A percentile compares a stretch with the other conserved stretches of the same genome.
These are phyloP conservation scores for Waltiozyma sp. DNA, from an alignment of 1,139 yeast genomes.

Conservation along the genomic window DNA sequence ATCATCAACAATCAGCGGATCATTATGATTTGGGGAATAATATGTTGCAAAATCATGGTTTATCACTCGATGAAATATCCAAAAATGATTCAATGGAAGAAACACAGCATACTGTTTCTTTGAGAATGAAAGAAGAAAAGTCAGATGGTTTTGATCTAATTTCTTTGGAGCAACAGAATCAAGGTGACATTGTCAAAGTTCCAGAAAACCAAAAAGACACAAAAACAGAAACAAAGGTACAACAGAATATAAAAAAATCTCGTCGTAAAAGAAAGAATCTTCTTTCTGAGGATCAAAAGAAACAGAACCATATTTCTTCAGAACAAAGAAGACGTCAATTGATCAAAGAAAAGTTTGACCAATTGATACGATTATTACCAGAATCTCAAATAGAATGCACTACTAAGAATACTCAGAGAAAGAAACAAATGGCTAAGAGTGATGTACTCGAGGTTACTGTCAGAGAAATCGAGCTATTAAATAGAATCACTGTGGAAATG, in stretches of 20 bases:
- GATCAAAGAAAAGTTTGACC: conserved; percentile 55
- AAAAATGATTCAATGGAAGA: neutral
- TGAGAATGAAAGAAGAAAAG: too few relatives aligned
- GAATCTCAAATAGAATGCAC: neutral
- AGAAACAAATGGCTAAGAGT: conserved; percentile 17
- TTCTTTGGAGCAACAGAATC: too few relatives aligned
- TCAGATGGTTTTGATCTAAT: too few relatives aligned
- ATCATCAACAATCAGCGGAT: neutral
- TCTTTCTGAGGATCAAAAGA: conserved; percentile 54
- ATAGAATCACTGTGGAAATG: neutral
- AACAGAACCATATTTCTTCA: conserved; percentile 60
- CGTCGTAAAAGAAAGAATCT: conserved; percentile 30
- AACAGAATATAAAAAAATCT: conserved; percentile 8
- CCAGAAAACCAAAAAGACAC: too few relatives aligned
- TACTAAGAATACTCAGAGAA: conserved; percentile 14
- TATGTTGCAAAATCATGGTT: too few relatives aligned
- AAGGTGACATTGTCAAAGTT: too few relatives aligned
- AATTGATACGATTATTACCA: conserved; percentile 23
- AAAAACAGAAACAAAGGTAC: too few relatives aligned
- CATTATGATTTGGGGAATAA: neutral
- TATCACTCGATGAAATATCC: neutral
- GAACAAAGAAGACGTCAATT: conserved; percentile 68
- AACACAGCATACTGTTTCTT: conserved; percentile 6
- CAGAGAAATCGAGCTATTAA: conserved; percentile 22
- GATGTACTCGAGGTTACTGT: conserved; percentile 23